A percentile compares a stretch with the other conserved stretches of the same genome.
Conservation (phyloP, 164 flowering plant species). For the Liriodendron chinense region DNA sequence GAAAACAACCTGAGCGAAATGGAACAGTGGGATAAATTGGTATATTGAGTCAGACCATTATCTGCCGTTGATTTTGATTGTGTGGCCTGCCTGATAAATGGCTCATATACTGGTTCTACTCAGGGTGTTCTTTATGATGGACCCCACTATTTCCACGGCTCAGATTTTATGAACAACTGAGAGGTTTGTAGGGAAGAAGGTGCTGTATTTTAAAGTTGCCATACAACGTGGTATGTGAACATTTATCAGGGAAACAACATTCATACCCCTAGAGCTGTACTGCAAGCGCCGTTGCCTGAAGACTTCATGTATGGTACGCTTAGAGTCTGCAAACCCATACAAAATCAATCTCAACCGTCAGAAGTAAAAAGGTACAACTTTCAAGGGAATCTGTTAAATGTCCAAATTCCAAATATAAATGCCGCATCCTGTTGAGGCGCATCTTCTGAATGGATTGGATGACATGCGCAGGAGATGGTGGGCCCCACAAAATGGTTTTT, state of each 20-base stretch:
- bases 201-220: neutral
- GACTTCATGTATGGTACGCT: constrained; percentile 94
- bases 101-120: too few relatives aligned
- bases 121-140: too few relatives aligned
- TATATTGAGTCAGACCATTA: too few relatives aligned
- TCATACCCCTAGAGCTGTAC: constrained; percentile 47
- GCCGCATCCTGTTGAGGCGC: too few relatives aligned
- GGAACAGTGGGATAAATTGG: neutral
- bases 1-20: neutral
- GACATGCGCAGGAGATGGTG: neutral
- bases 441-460: too few relatives aligned
- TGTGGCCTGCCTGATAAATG: too few relatives aligned
- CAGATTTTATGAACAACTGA: neutral
- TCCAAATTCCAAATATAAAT: neutral
- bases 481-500: too few relatives aligned
- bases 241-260: neutral
- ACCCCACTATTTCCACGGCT: neutral
- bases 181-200: too few relatives aligned
- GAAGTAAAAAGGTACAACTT: neutral
- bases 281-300: constrained; percentile 34
- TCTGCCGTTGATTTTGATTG: too few relatives aligned
- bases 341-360: neutral
- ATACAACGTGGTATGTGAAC: too few relatives aligned
- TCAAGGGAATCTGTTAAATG: neutral
- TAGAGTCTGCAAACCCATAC: constrained; percentile 55